Conservation (phyloP, 169 alveolate genomes). For the Perkinsus marinus region DNA sequence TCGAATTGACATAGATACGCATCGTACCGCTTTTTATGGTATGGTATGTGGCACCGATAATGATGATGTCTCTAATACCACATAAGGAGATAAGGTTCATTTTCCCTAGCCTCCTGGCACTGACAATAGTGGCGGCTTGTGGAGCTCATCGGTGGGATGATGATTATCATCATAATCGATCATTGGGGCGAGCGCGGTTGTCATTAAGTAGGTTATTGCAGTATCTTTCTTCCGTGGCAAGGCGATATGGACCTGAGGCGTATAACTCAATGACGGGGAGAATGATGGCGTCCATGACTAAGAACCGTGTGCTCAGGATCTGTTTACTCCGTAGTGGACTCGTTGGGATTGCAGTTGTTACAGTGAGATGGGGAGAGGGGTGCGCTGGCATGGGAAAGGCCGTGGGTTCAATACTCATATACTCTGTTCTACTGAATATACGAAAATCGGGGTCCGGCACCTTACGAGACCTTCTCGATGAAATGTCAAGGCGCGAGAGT, state of each 20-base stretch:
- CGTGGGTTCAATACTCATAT: background rate
- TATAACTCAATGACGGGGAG: background rate
- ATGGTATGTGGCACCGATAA: background rate
- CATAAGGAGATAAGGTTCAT: conserved; percentile 48
- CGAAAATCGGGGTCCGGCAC: background rate
- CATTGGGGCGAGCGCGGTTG: background rate
- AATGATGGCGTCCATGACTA: background rate
- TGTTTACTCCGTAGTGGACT: background rate
- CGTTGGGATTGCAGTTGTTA: background rate
- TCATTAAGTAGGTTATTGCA: background rate
- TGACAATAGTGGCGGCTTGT: conserved; percentile 28
- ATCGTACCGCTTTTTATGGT: background rate
- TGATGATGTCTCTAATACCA: conserved; percentile 24
- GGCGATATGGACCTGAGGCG: background rate
- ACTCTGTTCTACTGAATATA: background rate
- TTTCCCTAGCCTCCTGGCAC: conserved; percentile 28
- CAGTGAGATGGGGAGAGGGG: background rate
- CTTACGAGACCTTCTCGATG: no score
- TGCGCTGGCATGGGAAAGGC: background rate
- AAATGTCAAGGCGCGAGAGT: no score
- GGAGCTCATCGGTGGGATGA: conserved; percentile 10
- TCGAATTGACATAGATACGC: no score
- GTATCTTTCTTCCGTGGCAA: background rate
- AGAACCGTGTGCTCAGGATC: background rate
- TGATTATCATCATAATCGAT: background rate